Percentiles rank a stretch among this genome's conserved stretches.
Evolutionary conservation across 345 rosid genomes (phyloP).

Genomic region (Lumnitzera littorea): DNA sequence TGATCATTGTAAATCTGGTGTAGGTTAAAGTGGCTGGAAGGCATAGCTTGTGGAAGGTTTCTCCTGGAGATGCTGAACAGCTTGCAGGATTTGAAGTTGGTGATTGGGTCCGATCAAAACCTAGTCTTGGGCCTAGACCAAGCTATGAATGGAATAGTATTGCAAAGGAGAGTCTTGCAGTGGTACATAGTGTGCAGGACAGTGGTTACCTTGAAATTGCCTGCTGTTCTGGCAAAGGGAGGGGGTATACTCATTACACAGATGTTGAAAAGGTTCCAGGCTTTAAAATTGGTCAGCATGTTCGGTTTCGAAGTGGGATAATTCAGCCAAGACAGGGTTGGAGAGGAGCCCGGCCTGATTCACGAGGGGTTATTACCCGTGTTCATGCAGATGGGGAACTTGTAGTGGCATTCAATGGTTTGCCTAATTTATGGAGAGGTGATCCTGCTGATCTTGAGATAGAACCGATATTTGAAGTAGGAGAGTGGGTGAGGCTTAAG

Average conservation of each 20-base stretch:
- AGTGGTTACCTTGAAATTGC: constrained; percentile 84
- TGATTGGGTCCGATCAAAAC: constrained; percentile 96
- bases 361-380: constrained; percentile 68
- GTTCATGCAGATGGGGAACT: constrained; percentile 96
- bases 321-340: constrained; percentile 97
- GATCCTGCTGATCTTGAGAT: constrained; percentile 90
- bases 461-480: constrained; percentile 72
- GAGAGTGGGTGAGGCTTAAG: constrained; percentile 84
- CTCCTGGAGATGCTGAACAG: constrained; percentile 96
- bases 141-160: constrained; percentile 89
- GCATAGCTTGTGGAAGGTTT: constrained; percentile 74
- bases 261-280: constrained; percentile 82
- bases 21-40: constrained; percentile 84
- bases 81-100: constrained; percentile 97
- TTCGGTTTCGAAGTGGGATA: constrained; percentile 68
- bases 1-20: constrained; percentile 10
- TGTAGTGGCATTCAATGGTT: constrained; percentile 73
- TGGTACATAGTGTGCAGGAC: constrained; percentile 89
- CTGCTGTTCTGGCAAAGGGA: constrained; percentile 92
- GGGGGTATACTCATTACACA: constrained; percentile 62
- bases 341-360: constrained; percentile 76
- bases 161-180: constrained; percentile 86
- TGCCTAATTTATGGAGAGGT: constrained; percentile 83
- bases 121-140: constrained; percentile 82
- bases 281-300: constrained; percentile 81